Evolutionary conservation across 768 basidiomycete genomes (phyloP), one percentile per base, ranked within the genome.

Genomic region (Tephrocybe rancida): DNA sequence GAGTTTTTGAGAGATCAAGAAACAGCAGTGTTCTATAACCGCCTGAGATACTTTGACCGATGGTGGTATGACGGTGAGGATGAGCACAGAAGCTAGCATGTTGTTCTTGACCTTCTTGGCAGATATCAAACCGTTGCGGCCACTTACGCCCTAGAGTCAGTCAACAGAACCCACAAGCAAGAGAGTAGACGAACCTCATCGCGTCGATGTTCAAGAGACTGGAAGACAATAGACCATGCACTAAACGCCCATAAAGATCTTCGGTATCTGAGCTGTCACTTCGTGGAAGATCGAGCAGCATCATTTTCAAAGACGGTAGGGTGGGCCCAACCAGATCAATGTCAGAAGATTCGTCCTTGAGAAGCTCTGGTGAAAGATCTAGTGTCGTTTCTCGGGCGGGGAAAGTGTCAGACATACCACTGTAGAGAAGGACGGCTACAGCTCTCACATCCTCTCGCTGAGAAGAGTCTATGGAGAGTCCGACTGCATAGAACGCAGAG

Each of bases 91-190:
- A 0, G 92, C 91, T 11, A 98, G 73, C 54, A 98, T 77, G 68
- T 97, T 98, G 63, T 86, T 92, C 71, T 93, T 95, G 67, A 90
- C 78, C 73, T 98, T 98, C 68, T 87, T 85, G 2, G 82, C 72
- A 2, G 90, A 89, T 9, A 90, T 84, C 0, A 78, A 60, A 0
- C 94, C 95, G 54, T 85, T 79, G 43, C 96, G 87, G 9, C 91
- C 90, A 34, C 95, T 96, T 56, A 30, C 50, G 25, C 35, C 44
- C 56, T 18, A 18, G 2, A 46, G n/a, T n/a, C n/a, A n/a, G n/a
- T 49, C 37, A 57, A n/a, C 13, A 10, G 19, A 9, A 43, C 19
- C 5, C 11, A 22, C 4, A 10, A 29, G 22, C 18, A 5, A 41
- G 16, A 35, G 56, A 13, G 32, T 13, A 14, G 19, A 58, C 85